A percentile compares a stretch with the other conserved stretches of the same genome.
Conservation (phyloP, 495 filamentous ascomycete genomes). For the Aspergillus nidulans region DNA sequence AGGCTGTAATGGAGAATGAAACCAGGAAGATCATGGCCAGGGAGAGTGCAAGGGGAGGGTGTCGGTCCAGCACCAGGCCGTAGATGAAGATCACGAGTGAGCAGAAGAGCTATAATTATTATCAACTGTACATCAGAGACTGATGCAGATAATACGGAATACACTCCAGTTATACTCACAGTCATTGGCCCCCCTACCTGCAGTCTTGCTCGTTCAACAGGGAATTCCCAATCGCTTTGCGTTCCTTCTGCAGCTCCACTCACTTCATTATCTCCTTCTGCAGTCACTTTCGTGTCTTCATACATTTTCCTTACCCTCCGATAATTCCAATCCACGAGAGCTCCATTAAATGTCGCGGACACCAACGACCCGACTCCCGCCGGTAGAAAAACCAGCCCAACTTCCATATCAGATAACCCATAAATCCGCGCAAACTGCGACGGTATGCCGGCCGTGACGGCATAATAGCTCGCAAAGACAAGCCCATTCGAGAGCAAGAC, state of each 20-base stretch:
- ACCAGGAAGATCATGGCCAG: conserved; percentile 52
- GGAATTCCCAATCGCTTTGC: conserved; percentile 30
- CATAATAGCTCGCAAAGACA: conserved; percentile 35
- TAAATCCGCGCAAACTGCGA: conserved; percentile 25
- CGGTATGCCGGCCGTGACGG: conserved; percentile 32
- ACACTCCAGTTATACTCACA: no score
- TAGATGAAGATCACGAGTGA: conserved; percentile 16
- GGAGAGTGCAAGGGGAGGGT: conserved; percentile 41
- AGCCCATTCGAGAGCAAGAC: conserved; percentile 42
- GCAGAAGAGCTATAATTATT: conserved; percentile 14
- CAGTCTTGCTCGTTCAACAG: conserved; percentile 42
- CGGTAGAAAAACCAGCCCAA: conserved; percentile 36
- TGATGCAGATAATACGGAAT: neutral
- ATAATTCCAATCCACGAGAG: conserved; percentile 52
- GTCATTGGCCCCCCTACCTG: conserved; percentile 36
- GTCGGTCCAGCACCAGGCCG: conserved; percentile 7
- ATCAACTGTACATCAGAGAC: neutral
- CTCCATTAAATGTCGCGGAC: conserved; percentile 75
- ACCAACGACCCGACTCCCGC: conserved; percentile 54
- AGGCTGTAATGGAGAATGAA: conserved; percentile 48
- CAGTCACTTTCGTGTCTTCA: conserved; percentile 17
- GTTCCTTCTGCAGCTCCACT: no score
- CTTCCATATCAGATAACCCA: conserved; percentile 28
- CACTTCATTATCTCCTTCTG: conserved; percentile 38
- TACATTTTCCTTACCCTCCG: conserved; percentile 22